A percentile compares a stretch with the other conserved stretches of the same genome.
Evolutionary conservation across 2,329 filamentous ascomycete genomes (phyloP).

Genomic region (Fusarium sp.): DNA sequence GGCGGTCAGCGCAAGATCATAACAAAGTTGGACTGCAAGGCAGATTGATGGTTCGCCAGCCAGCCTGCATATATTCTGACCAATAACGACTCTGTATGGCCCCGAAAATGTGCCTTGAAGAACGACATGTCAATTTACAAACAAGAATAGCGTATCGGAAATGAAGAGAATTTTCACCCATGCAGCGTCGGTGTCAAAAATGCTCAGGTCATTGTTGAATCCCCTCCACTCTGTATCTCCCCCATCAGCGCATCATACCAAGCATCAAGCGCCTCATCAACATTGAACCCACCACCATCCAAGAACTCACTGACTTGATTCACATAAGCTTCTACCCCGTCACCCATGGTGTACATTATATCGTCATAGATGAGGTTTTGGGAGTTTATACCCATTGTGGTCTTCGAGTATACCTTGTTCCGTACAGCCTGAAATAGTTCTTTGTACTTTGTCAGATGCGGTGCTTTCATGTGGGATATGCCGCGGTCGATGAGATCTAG

Average conservation of each 20-base stretch:
- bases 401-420: not conserved
- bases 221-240: not conserved
- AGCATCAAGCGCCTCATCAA: conserved; percentile 13
- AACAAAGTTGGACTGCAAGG: not conserved
- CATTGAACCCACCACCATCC: not conserved
- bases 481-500: not conserved
- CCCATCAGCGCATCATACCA: conserved; percentile 18
- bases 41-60: not conserved
- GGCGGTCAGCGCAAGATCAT: not conserved
- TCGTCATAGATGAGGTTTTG: not conserved
- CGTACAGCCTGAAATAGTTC: not conserved
- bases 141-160: too few relatives aligned
- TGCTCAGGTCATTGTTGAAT: too few relatives aligned
- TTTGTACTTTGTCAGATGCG: not conserved
- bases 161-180: too few relatives aligned
- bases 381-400: rapidly evolving
- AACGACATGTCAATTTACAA: not conserved
- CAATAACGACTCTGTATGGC: not conserved
- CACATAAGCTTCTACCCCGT: conserved; percentile 2
- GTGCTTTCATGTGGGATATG: rapidly evolving
- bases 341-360: rapidly evolving
- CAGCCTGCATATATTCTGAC: not conserved
- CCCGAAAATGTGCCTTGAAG: too few relatives aligned
- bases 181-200: too few relatives aligned
- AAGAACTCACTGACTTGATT: conserved; percentile 3